Conservation (phyloP, 78 protist species). For the Speleostelium caveatum region DNA sequence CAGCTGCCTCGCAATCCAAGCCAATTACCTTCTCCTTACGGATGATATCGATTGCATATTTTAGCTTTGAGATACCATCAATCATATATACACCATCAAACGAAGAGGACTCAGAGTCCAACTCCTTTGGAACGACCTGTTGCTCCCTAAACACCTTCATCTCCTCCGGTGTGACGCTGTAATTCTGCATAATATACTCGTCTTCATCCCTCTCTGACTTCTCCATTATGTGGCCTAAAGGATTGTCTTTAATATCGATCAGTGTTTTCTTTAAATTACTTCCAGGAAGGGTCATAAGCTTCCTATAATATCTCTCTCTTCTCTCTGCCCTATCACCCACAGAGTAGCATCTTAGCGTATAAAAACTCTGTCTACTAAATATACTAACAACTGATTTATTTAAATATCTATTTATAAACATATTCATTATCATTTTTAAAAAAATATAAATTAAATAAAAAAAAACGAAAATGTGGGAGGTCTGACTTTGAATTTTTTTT, state of each 20-base stretch:
- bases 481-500: too few relatives aligned
- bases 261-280: conserved; percentile 47
- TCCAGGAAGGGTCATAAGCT: conserved; percentile 60
- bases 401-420: too few relatives aligned
- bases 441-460: too few relatives aligned
- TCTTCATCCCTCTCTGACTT: background rate
- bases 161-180: background rate
- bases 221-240: background rate
- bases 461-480: too few relatives aligned
- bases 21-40: conserved; percentile 27
- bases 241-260: conserved; percentile 10
- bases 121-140: background rate
- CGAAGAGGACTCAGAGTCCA: background rate
- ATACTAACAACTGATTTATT: too few relatives aligned
- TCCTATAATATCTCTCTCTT: conserved; percentile 5
- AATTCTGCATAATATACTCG: background rate
- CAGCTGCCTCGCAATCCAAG: conserved; percentile 50
- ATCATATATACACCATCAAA: conserved; percentile 48
- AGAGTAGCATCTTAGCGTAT: background rate
- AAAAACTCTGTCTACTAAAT: too few relatives aligned
- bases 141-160: conserved; percentile 27
- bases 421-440: too few relatives aligned
- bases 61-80: conserved; percentile 1
- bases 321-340: background rate
- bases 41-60: background rate